Evolutionary conservation across 2,329 filamentous ascomycete genomes (phyloP), one percentile per base, ranked within the genome.

Genomic region (Fusarium protoensiforme): DNA sequence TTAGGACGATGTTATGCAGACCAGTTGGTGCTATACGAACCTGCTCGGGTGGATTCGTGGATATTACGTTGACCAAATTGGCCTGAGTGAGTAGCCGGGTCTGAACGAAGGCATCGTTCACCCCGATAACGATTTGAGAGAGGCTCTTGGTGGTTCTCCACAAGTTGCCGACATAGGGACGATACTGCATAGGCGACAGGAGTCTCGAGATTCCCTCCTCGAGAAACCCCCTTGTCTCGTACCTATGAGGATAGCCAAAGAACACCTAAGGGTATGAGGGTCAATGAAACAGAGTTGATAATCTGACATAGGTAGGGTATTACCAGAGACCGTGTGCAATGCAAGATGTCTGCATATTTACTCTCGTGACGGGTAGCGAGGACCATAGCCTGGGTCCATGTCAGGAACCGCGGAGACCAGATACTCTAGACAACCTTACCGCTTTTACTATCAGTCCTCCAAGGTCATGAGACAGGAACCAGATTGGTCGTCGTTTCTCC

Each of bases 401-500:
- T 46, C 41, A 46, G 41, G 8, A 46, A 27, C 36, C 4, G 14
- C 41, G 14, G 14, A 27, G 41, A 20, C 2, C 13, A 24, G 7
- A 22, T 31, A 22, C 20, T 31, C 7, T 10, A 16, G 18, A 2
- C 4, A 13, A 7, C 14, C 59, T 22, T 58, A 65, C 65, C 41
- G 58, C 68, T 20, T 71, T 71, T 16, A 62, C 33, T 9, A 68
- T 56, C 4, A 65, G 33, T 13, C 68, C 68, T 20, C 68, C 68
- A 4, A 71, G 29, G 10, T 71, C 61, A 7, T 71, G 68, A 27
- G 61, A 63, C 7, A 71, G 14, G 10, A 68, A 65, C n/a, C 36
- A 59, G 7, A 71, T 65, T 2, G 65, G 65, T 0, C 65, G 31
- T 29, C 57, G 29, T n/a, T 18, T 20, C 3, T 20, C 43, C 65